Conservation (phyloP, 371 early-diverging fungal species). For the Rhizopus arrhizus region DNA sequence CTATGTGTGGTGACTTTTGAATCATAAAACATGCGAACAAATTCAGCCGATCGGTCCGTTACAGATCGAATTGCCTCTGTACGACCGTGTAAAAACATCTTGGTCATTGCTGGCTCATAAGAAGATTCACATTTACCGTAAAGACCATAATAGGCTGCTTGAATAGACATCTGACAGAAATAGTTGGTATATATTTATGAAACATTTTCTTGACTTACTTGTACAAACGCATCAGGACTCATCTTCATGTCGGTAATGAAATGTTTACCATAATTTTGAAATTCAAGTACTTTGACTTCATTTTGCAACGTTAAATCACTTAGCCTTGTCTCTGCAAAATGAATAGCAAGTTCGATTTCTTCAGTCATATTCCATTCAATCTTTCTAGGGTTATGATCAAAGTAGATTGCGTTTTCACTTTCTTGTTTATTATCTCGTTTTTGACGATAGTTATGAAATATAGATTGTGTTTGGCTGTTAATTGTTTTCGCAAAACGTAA, state of each 20-base stretch:
- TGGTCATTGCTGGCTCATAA: slow-evolving; percentile 89
- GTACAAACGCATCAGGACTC: slow-evolving; percentile 78
- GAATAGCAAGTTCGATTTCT: slow-evolving; percentile 44
- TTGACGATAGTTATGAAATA: slow-evolving; percentile 44
- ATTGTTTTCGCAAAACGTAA: slow-evolving; percentile 59
- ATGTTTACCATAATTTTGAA: slow-evolving; percentile 68
- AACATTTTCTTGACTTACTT: slow-evolving; percentile 35
- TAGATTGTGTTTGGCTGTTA: slow-evolving; percentile 55
- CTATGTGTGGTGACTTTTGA: slow-evolving; percentile 35
- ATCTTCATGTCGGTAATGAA: slow-evolving; percentile 69
- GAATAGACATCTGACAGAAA: slow-evolving; percentile 77
- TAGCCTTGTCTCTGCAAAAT: slow-evolving; percentile 57
- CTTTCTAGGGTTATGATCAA: slow-evolving; percentile 51
- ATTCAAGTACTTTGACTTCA: slow-evolving; percentile 67
- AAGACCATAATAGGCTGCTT: slow-evolving; percentile 90
- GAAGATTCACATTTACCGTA: slow-evolving; percentile 75
- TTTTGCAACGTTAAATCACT: slow-evolving; percentile 60
- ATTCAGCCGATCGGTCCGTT: slow-evolving; percentile 66
- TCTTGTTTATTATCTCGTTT: slow-evolving; percentile 4
- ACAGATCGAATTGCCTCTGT: slow-evolving; percentile 89
- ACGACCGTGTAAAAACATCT: slow-evolving; percentile 81
- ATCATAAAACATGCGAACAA: slow-evolving; percentile 73
- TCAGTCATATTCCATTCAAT: slow-evolving; percentile 57
- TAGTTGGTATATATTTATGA: not conserved
- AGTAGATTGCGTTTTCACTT: not conserved